These are phyloP conservation scores for Rhizopogon roseolus DNA, from an alignment of 768 basidiomycete genomes.

Conservation along the genomic window DNA sequence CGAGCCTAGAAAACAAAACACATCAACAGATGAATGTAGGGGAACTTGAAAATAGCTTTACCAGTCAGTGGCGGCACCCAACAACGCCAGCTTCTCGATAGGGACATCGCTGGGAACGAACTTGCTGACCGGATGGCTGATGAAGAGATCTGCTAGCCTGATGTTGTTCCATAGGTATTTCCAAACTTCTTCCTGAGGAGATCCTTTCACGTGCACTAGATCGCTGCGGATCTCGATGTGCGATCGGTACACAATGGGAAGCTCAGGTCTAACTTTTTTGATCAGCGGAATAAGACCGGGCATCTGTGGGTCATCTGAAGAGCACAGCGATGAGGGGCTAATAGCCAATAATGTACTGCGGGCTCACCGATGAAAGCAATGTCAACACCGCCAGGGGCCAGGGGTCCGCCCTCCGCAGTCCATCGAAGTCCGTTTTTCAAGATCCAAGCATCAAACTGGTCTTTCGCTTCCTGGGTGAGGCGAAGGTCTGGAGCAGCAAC, in stretches of 20 bases:
- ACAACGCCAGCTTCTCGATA: slow-evolving; percentile 59
- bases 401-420: slow-evolving; percentile 81
- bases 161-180: slow-evolving; percentile 94
- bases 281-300: slow-evolving; percentile 92
- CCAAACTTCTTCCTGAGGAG: slow-evolving; percentile 91
- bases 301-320: slow-evolving; percentile 84
- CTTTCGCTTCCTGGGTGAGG: slow-evolving; percentile 74
- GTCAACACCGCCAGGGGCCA: slow-evolving; percentile 79
- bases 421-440: slow-evolving; percentile 84
- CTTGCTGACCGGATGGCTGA: slow-evolving; percentile 91
- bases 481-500: slow-evolving; percentile 77
- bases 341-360: background rate
- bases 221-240: slow-evolving; percentile 94
- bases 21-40: background rate
- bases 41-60: slow-evolving; percentile 22
- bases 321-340: slow-evolving; percentile 6
- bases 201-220: slow-evolving; percentile 74
- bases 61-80: slow-evolving; percentile 87
- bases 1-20: slow-evolving; percentile 49
- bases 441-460: slow-evolving; percentile 83
- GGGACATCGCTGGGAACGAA: slow-evolving; percentile 89
- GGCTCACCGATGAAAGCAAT: slow-evolving; percentile 79
- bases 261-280: slow-evolving; percentile 73
- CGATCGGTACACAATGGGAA: slow-evolving; percentile 90
- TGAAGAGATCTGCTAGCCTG: slow-evolving; percentile 83